Percentiles rank a stretch among this genome's conserved stretches.
phyloP scores from a whole-genome alignment of 2,329 filamentous ascomycete genomes.

The Zymoseptoria ardabiliae region DNA sequence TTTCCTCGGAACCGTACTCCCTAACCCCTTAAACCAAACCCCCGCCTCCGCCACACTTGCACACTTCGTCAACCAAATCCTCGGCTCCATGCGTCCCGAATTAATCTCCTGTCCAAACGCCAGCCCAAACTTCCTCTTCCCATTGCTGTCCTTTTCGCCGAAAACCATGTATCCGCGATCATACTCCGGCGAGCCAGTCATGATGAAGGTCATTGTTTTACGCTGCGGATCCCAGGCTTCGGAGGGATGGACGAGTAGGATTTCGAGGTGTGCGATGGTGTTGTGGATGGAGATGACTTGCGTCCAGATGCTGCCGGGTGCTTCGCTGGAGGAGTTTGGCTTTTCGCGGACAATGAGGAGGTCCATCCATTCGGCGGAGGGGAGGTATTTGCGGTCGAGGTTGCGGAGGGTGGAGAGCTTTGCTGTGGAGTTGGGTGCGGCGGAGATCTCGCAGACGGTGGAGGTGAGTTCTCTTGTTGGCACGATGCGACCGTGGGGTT shows the following conservation, averaged over 20 bases:
- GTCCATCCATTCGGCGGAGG: conserved; percentile 11
- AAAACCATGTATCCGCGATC: conserved; percentile 15
- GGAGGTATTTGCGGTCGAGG: conserved; percentile 9
- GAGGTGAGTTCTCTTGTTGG: conserved; percentile 11
- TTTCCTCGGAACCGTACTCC: neutral
- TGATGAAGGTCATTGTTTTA: conserved; percentile 8
- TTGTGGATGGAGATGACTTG: conserved; percentile 16
- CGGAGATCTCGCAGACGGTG: conserved; percentile 14
- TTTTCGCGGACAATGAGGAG: conserved; percentile 14
- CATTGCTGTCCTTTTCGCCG: conserved; percentile 5
- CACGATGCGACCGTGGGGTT: conserved; percentile 11
- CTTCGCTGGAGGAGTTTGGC: conserved; percentile 2
- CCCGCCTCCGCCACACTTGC: neutral
- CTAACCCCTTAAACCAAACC: conserved; percentile 2
- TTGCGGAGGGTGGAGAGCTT: conserved; percentile 13
- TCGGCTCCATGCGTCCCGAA: conserved; percentile 9
- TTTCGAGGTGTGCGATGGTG: conserved; percentile 4
- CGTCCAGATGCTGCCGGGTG: conserved; percentile 10
- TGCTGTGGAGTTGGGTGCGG: conserved; percentile 7
- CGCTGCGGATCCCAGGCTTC: conserved; percentile 9
- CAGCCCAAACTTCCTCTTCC: conserved; percentile 13
- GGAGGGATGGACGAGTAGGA: conserved; percentile 6
- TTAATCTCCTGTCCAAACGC: conserved; percentile 11
- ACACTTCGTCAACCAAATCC: conserved; percentile 9
- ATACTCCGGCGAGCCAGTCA: conserved; percentile 12